Evolutionary conservation across 2,329 filamentous ascomycete genomes (phyloP).

Genomic region (Davidsoniella australis): DNA sequence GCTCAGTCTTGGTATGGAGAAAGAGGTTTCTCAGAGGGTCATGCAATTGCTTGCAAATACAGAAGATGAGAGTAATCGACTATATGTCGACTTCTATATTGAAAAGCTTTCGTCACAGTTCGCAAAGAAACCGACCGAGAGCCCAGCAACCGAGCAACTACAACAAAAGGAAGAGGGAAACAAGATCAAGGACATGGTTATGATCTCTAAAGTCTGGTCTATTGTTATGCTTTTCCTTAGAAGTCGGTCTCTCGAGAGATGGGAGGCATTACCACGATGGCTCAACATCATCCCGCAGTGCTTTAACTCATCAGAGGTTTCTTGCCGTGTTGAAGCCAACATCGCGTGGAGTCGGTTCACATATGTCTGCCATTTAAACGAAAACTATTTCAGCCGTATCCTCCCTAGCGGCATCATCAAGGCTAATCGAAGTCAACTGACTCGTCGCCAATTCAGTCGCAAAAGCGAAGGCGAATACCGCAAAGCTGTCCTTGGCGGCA

Average conservation of each 20-base stretch:
- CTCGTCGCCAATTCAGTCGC: slow-evolving; percentile 6
- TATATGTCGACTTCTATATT: slow-evolving; percentile 53
- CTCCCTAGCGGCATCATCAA: slow-evolving; percentile 12
- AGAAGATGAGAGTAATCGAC: slow-evolving; percentile 31
- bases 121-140: slow-evolving; percentile 30
- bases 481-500: slow-evolving; percentile 44
- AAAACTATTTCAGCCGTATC: slow-evolving; percentile 40
- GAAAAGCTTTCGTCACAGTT: slow-evolving; percentile 52
- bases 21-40: slow-evolving; percentile 47
- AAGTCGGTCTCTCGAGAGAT: slow-evolving; percentile 41
- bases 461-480: slow-evolving; percentile 42
- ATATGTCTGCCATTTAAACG: slow-evolving; percentile 51
- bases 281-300: slow-evolving; percentile 63
- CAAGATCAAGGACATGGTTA: slow-evolving; percentile 18
- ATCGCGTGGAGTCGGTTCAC: slow-evolving; percentile 74
- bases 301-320: slow-evolving; percentile 61
- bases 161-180: not conserved
- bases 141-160: not conserved
- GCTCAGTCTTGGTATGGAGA: slow-evolving; percentile 50
- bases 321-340: slow-evolving; percentile 60
- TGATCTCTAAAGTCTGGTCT: slow-evolving; percentile 81
- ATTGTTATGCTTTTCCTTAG: slow-evolving; percentile 64
- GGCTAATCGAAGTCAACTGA: slow-evolving; percentile 10
- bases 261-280: slow-evolving; percentile 61
- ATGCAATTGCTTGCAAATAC: slow-evolving; percentile 34